Conservation (phyloP, 1,139 yeast genomes). For the Saccharomyces pastorianus region DNA sequence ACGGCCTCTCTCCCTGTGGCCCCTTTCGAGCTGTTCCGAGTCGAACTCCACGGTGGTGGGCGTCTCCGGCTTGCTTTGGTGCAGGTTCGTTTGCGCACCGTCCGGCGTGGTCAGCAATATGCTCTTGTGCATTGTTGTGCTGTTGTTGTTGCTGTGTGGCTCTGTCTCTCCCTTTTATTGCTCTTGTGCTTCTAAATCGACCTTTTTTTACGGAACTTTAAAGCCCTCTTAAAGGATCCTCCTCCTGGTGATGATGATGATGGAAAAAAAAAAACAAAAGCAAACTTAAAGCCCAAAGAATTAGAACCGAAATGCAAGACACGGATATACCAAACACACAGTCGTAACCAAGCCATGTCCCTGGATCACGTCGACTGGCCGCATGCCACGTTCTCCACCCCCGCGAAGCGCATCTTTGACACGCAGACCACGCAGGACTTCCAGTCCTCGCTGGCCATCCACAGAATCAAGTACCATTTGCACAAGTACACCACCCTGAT, state of each 20-base stretch:
- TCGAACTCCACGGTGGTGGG: conserved; percentile 21
- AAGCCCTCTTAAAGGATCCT: no score
- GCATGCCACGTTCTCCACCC: conserved; percentile 23
- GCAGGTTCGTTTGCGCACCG: conserved; percentile 9
- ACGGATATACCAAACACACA: no score
- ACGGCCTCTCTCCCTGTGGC: conserved; percentile 27
- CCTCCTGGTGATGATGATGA: no score
- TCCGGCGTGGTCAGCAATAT: conserved; percentile 21
- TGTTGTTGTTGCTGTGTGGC: no score
- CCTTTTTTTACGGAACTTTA: not conserved
- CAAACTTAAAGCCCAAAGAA: no score
- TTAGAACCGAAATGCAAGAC: no score
- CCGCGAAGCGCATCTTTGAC: conserved; percentile 38
- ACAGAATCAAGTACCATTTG: conserved; percentile 30
- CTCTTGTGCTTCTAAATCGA: not conserved
- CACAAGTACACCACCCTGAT: conserved; percentile 30
- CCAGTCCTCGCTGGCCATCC: conserved; percentile 35
- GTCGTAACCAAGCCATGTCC: no score
- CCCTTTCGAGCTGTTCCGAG: conserved; percentile 24
- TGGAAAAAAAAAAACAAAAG: no score
- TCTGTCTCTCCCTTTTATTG: no score
- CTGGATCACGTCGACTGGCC: not conserved
- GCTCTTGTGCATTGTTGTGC: conserved; percentile 10
- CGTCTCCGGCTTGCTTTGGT: not conserved
- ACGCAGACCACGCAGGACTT: conserved; percentile 36